Conservation (phyloP, 2,329 filamentous ascomycete genomes). For the Cadophora sp. region DNA sequence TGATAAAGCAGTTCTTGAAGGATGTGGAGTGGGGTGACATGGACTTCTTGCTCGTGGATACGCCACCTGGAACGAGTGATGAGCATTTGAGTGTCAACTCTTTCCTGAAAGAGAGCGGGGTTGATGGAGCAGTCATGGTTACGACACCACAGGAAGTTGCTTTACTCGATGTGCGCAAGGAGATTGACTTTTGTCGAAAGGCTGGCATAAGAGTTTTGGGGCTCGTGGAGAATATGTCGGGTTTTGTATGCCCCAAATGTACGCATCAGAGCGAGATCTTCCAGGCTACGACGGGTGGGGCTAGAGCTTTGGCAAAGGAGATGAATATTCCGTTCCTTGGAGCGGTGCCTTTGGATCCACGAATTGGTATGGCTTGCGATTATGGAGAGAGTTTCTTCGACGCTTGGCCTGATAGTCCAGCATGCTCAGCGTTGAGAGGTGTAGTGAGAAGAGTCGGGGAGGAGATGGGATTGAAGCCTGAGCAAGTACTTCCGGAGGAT, state of each 20-base stretch:
- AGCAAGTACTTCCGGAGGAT: conserved; percentile 36
- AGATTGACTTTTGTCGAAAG: conserved; percentile 97
- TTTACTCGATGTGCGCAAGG: conserved; percentile 91
- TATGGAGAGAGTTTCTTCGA: conserved; percentile 98
- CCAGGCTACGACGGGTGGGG: conserved; percentile 88
- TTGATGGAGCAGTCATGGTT: conserved; percentile 91
- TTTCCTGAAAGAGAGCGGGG: conserved; percentile 87
- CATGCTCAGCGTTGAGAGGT: conserved; percentile 78
- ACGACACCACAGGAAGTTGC: conserved; percentile 96
- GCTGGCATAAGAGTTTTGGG: conserved; percentile 88
- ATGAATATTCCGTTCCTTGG: conserved; percentile 90
- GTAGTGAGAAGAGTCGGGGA: conserved; percentile 78
- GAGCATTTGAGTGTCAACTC: conserved; percentile 95
- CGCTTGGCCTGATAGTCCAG: conserved; percentile 89
- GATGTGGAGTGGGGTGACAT: conserved; percentile 98
- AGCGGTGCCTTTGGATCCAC: conserved; percentile 86
- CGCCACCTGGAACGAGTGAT: conserved; percentile 92
- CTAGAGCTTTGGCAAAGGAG: conserved; percentile 79
- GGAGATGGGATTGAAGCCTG: conserved; percentile 58
- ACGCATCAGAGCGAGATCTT: conserved; percentile 86
- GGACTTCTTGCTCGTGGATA: conserved; percentile 93
- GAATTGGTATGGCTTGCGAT: conserved; percentile 96
- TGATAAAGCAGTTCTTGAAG: conserved; percentile 98
- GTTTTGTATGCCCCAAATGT: conserved; percentile 95
- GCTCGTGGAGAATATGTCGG: conserved; percentile 96